Evolutionary conservation across 768 basidiomycete genomes (phyloP).

Genomic region (Strobilomyces dryophilus): DNA sequence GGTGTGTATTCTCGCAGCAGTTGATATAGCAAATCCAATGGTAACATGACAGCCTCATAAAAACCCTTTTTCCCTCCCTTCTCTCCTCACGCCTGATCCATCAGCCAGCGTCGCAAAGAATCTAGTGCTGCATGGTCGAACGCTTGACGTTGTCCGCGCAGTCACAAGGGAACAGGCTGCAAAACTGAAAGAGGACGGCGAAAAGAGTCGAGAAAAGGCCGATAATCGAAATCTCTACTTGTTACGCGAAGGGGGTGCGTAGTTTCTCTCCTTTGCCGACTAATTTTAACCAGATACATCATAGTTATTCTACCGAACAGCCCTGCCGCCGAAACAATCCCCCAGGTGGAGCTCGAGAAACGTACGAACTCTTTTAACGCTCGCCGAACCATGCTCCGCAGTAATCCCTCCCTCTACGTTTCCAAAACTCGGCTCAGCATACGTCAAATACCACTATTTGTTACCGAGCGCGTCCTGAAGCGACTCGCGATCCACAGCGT

Average conservation of each 20-base stretch:
- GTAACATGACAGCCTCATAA: constrained; percentile 47
- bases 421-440: constrained; percentile 92
- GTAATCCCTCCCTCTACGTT: constrained; percentile 92
- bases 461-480: constrained; percentile 85
- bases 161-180: constrained; percentile 88
- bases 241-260: constrained; percentile 87
- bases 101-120: constrained; percentile 77
- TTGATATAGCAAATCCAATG: background rate
- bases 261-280: background rate
- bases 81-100: constrained; percentile 91
- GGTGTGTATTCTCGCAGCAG: constrained; percentile 24
- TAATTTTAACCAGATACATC: background rate
- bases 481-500: constrained; percentile 81
- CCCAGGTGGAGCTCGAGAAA: constrained; percentile 76
- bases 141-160: constrained; percentile 85
- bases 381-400: constrained; percentile 75
- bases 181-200: constrained; percentile 84
- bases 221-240: constrained; percentile 97
- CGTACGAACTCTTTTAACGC: constrained; percentile 84
- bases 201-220: constrained; percentile 78
- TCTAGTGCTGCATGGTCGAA: constrained; percentile 88
- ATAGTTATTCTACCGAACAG: constrained; percentile 88
- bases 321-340: constrained; percentile 68
- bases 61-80: constrained; percentile 85
- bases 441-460: constrained; percentile 88